These are phyloP conservation scores for Podosphaera aphanis DNA, from an alignment of 2,329 filamentous ascomycete species.

Conservation along the genomic window DNA sequence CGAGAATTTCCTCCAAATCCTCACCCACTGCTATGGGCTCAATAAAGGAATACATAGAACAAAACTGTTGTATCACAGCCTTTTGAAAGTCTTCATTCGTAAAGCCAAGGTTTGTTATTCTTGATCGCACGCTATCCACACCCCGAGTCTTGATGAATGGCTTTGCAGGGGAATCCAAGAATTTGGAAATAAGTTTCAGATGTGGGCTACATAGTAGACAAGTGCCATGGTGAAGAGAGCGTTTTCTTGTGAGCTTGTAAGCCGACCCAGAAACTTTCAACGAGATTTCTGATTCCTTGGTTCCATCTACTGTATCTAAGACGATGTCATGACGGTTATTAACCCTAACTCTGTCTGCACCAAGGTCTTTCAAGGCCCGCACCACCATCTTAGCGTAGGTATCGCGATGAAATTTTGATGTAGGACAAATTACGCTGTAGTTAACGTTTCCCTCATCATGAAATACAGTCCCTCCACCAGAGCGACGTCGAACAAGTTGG, in stretches of 20 bases:
- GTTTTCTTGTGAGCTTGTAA: conserved; percentile 66
- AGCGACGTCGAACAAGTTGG: conserved; percentile 56
- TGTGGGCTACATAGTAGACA: conserved; percentile 62
- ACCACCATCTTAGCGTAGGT: conserved; percentile 85
- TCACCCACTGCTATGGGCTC: conserved; percentile 14
- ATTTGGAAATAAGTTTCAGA: conserved; percentile 39
- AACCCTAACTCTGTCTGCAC: conserved; percentile 39
- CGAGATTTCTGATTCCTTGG: conserved; percentile 3
- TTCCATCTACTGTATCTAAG: conserved; percentile 24
- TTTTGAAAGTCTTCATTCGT: conserved; percentile 23
- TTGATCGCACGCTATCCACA: conserved; percentile 75
- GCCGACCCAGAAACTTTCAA: conserved; percentile 84
- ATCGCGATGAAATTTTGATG: conserved; percentile 54
- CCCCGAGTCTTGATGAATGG: conserved; percentile 58
- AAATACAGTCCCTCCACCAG: conserved; percentile 80
- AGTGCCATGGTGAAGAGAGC: conserved; percentile 82
- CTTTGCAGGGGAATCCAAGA: conserved; percentile 58
- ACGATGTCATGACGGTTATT: conserved; percentile 91
- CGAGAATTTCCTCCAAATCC: conserved; percentile 19
- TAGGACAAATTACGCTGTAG: conserved; percentile 74
- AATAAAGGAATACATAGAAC: conserved; percentile 32
- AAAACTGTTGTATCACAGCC: conserved; percentile 42
- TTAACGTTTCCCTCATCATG: conserved; percentile 88
- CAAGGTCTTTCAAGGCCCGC: conserved; percentile 44
- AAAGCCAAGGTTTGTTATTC: conserved; percentile 55